Percentiles rank a stretch among this genome's conserved stretches.
phyloP scores from a whole-genome alignment of 2,329 filamentous ascomycete genomes.

The Arthrobotrys conoides region DNA sequence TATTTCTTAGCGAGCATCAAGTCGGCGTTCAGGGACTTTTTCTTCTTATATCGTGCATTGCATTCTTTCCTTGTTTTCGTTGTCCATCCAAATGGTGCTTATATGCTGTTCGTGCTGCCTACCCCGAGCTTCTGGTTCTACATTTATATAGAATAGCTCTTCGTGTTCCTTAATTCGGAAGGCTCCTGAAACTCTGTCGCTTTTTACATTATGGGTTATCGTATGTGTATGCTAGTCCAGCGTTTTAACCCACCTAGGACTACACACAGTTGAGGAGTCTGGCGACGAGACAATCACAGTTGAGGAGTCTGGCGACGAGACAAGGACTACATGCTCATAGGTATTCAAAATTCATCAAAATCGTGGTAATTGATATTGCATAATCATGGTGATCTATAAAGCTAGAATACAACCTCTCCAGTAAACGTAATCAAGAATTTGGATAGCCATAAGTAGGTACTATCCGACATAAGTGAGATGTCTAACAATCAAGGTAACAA shows the following conservation, averaged over 20 bases:
- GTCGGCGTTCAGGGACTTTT: slow-evolving; percentile 10
- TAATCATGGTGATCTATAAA: background rate
- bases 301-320: too few relatives aligned
- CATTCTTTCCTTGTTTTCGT: slow-evolving; percentile 7
- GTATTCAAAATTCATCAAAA: background rate
- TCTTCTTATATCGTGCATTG: background rate
- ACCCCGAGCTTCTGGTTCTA: background rate
- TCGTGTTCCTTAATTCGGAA: background rate
- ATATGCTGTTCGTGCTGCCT: background rate
- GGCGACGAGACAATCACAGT: too few relatives aligned
- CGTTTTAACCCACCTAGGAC: background rate
- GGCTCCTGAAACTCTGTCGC: too few relatives aligned
- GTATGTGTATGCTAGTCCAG: background rate
- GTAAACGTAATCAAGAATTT: background rate
- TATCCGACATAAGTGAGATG: background rate
- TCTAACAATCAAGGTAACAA: background rate
- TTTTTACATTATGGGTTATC: background rate
- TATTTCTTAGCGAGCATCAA: slow-evolving; percentile 19
- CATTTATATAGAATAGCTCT: background rate
- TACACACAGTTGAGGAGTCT: too few relatives aligned
- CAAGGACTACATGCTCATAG: too few relatives aligned
- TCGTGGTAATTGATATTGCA: background rate
- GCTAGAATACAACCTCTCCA: slow-evolving; percentile 4
- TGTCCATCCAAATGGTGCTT: background rate
- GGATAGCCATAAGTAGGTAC: background rate